A percentile compares a stretch with the other conserved stretches of the same genome.
These are phyloP conservation scores for Leishmania arabica DNA, from an alignment of 208 protist species.

Conservation along the genomic window DNA sequence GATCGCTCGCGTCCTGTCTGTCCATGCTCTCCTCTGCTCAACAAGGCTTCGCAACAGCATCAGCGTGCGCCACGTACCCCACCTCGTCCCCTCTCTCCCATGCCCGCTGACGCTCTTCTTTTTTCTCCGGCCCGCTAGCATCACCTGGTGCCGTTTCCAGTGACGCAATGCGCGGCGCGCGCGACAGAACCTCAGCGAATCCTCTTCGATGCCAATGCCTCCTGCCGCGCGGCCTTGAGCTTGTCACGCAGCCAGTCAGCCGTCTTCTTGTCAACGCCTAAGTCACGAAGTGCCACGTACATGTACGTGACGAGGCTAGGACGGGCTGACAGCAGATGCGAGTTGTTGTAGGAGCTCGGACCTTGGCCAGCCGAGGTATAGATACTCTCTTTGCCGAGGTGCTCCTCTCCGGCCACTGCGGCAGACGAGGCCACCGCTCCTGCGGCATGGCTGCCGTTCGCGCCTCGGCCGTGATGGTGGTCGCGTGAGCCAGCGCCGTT, in stretches of 20 bases:
- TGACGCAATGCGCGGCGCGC: background rate
- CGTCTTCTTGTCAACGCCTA: constrained; percentile 54
- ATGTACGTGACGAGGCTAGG: constrained; percentile 63
- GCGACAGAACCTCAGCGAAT: background rate
- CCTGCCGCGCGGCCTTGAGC: constrained; percentile 32
- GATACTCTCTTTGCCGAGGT: constrained; percentile 29
- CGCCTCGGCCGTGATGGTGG: constrained; percentile 8
- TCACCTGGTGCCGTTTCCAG: background rate
- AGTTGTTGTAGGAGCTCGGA: constrained; percentile 45
- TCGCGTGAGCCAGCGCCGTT: constrained; percentile 1
- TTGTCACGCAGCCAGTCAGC: constrained; percentile 55
- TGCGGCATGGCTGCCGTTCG: constrained; percentile 2
- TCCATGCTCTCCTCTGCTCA: background rate
- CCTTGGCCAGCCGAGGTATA: constrained; percentile 44
- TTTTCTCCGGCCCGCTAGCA: background rate
- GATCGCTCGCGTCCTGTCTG: background rate
- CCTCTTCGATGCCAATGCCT: constrained; percentile 18
- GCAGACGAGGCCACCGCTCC: background rate
- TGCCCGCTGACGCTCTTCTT: background rate
- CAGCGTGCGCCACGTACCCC: background rate
- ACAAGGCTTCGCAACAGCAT: background rate
- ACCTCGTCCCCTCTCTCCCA: background rate
- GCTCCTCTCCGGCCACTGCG: background rate
- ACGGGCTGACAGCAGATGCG: constrained; percentile 29
- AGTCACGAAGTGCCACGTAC: constrained; percentile 71